These are phyloP conservation scores for Suillus spraguei DNA, from an alignment of 768 basidiomycete species.

Conservation along the genomic window DNA sequence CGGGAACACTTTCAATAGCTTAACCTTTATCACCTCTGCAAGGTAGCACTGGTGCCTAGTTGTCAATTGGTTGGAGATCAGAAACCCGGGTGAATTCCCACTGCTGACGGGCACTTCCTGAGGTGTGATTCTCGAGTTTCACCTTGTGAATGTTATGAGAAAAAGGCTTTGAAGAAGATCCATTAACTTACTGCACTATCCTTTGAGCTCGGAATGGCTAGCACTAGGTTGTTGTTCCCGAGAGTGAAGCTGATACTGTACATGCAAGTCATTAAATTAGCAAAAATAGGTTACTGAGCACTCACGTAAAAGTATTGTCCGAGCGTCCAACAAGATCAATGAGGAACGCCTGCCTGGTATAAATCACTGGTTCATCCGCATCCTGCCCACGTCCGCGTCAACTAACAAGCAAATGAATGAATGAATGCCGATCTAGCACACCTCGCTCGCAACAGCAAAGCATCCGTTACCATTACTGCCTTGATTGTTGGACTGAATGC, in stretches of 20 bases:
- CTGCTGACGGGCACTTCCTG: conserved; percentile 2
- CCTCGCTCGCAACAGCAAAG: background rate
- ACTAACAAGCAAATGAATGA: background rate
- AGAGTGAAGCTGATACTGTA: background rate
- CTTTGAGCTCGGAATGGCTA: background rate
- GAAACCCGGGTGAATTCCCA: background rate
- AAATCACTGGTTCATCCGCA: background rate
- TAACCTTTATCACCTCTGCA: background rate
- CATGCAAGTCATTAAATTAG: background rate
- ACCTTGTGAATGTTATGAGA: background rate
- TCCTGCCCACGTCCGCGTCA: background rate
- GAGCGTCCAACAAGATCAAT: background rate
- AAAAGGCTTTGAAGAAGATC: background rate
- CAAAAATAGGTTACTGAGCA: background rate
- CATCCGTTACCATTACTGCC: background rate
- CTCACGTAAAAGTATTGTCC: background rate
- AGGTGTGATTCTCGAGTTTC: conserved; percentile 9
- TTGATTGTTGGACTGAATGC: background rate
- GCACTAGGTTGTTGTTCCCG: background rate
- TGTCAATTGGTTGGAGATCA: background rate
- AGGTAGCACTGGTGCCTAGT: background rate
- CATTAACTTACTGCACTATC: background rate
- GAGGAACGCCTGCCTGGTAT: background rate
- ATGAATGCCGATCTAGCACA: background rate
- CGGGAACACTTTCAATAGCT: background rate